Conservation (phyloP, 805 yeast genomes). For the Maudiozyma barnettii region DNA sequence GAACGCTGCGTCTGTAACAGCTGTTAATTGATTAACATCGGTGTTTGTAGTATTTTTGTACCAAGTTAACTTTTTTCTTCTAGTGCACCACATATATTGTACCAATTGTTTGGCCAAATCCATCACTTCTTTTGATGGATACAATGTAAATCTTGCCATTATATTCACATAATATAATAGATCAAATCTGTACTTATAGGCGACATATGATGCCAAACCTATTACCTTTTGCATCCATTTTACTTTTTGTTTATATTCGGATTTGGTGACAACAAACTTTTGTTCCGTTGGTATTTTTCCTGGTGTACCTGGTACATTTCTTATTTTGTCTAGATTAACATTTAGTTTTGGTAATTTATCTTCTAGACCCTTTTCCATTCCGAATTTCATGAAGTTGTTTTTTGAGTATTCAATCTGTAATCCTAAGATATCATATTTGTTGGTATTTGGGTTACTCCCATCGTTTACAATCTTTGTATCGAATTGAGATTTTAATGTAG, state of each 20-base stretch:
- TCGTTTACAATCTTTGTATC: conserved; percentile 9
- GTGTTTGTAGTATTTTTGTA: neutral
- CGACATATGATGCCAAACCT: conserved; percentile 10
- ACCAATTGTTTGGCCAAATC: conserved; percentile 1
- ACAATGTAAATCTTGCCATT: conserved; percentile 2
- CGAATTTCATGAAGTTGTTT: conserved; percentile 6
- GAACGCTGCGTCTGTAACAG: neutral
- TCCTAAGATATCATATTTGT: conserved; percentile 11
- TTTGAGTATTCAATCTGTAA: conserved; percentile 7
- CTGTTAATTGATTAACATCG: neutral
- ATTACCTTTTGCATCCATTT: conserved; percentile 7
- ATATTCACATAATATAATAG: neutral
- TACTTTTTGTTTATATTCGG: conserved; percentile 4
- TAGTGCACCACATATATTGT: conserved; percentile 5
- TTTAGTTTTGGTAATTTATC: conserved; percentile 5
- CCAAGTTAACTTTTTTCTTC: conserved; percentile 4
- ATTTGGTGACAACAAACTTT: neutral
- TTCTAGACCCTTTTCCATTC: conserved; percentile 7
- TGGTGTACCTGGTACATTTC: conserved; percentile 8
- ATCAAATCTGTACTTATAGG: conserved; percentile 8
- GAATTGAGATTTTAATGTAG: conserved; percentile 1
- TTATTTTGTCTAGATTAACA: neutral
- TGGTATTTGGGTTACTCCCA: conserved; percentile 7
- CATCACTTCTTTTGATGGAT: conserved; percentile 4
- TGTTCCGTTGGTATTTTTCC: conserved; percentile 4